Conservation (phyloP, 768 basidiomycete species). For the Suillus placidus region DNA sequence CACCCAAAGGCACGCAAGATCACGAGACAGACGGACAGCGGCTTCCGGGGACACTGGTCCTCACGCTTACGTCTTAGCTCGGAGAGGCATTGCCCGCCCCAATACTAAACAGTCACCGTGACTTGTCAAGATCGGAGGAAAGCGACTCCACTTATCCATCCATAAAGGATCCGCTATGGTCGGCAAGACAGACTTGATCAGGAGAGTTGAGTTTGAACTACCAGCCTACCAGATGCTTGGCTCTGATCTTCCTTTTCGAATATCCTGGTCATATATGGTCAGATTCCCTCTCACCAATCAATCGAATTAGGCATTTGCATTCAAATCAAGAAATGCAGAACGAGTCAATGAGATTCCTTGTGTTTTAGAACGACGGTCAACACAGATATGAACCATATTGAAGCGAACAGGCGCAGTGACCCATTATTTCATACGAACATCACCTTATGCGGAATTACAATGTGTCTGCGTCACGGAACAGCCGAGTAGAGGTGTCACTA, state of each 20-base stretch:
- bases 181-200: constrained; percentile 30
- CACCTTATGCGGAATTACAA: not conserved
- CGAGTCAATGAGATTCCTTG: not conserved
- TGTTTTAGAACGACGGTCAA: constrained; percentile 7
- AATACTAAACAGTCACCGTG: constrained; percentile 10
- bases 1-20: not conserved
- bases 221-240: constrained; percentile 30
- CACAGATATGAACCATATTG: not conserved
- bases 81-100: constrained; percentile 13
- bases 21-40: constrained; percentile 5
- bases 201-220: constrained; percentile 37
- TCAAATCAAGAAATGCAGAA: not conserved
- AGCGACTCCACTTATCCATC: constrained; percentile 18
- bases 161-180: constrained; percentile 30
- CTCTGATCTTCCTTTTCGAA: constrained; percentile 33
- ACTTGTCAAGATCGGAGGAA: constrained; percentile 30
- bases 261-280: constrained; percentile 28
- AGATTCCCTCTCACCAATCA: constrained; percentile 36
- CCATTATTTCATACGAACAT: not conserved
- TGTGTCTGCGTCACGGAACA: not conserved
- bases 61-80: constrained; percentile 26
- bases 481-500: not conserved
- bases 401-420: constrained; percentile 12
- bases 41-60: not conserved
- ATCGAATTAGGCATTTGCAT: constrained; percentile 29